These are phyloP conservation scores for Hansenula anomala DNA, from an alignment of 1,139 yeast species.

Conservation along the genomic window DNA sequence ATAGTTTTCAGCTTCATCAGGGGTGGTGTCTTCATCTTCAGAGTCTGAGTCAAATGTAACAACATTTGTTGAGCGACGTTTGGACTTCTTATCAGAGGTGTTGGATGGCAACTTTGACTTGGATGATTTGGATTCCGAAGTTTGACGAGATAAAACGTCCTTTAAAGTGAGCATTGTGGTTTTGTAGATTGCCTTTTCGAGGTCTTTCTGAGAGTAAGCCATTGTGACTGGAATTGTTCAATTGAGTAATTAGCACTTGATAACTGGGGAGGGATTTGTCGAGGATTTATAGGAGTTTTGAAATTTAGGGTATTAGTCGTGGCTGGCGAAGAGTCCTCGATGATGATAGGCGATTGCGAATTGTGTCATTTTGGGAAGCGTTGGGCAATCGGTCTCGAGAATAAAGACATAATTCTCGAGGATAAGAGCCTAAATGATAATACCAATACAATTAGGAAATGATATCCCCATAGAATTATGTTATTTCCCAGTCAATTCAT, in stretches of 20 bases:
- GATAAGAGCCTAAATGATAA: too few relatives aligned
- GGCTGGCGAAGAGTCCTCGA: too few relatives aligned
- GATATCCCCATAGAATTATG: too few relatives aligned
- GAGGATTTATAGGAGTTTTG: background rate
- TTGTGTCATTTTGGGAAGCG: background rate
- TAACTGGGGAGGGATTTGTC: too few relatives aligned
- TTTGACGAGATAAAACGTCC: too few relatives aligned
- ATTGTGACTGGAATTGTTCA: too few relatives aligned
- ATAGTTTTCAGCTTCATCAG: background rate
- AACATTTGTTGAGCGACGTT: background rate
- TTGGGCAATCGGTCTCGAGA: background rate
- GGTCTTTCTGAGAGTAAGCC: too few relatives aligned
- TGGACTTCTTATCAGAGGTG: too few relatives aligned
- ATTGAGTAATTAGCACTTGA: too few relatives aligned
- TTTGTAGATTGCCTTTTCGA: background rate
- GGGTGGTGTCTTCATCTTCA: conserved; percentile 1
- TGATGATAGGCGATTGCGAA: conserved; percentile 1
- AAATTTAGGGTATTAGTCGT: background rate
- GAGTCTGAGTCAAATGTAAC: conserved; percentile 1
- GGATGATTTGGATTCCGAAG: background rate
- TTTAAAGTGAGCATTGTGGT: too few relatives aligned
- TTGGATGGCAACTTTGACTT: background rate
- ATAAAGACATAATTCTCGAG: background rate
- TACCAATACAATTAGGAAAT: too few relatives aligned
- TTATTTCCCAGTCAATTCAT: too few relatives aligned